Percentiles rank a stretch among this genome's conserved stretches.
Evolutionary conservation across 768 basidiomycete genomes (phyloP).

Genomic region (Xerocomus spinulosus): DNA sequence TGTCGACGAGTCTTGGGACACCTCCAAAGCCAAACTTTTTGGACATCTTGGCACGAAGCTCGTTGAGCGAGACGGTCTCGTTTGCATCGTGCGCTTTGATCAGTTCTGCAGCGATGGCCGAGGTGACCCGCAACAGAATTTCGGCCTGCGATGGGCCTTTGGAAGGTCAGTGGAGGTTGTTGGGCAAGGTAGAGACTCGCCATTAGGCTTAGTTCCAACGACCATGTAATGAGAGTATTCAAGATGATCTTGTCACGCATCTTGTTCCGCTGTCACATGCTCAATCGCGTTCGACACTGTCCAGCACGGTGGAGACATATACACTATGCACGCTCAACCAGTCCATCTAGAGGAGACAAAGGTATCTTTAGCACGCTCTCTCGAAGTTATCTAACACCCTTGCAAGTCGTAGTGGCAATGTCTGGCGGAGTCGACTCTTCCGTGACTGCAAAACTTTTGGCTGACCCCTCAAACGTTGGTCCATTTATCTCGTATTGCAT

Average conservation of each 20-base stretch:
- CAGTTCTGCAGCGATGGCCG: conserved; percentile 91
- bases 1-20: conserved; percentile 92
- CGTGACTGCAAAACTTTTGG: conserved; percentile 73
- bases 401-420: conserved; percentile 83
- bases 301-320: not conserved
- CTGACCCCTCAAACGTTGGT: conserved; percentile 49
- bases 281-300: conserved; percentile 13
- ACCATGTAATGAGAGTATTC: conserved; percentile 26
- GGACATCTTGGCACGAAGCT: conserved; percentile 79
- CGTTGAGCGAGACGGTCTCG: conserved; percentile 79
- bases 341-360: conserved; percentile 28
- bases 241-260: not conserved
- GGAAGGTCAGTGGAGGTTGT: not conserved
- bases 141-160: conserved; percentile 86
- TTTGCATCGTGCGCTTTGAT: conserved; percentile 82
- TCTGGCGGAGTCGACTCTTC: conserved; percentile 96
- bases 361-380: conserved; percentile 6
- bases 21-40: conserved; percentile 87
- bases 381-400: not conserved
- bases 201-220: conserved; percentile 39
- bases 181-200: conserved; percentile 10
- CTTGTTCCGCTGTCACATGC: conserved; percentile 1
- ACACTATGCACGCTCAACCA: conserved; percentile 11
- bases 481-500: not conserved
- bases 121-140: conserved; percentile 82